Evolutionary conservation across 805 yeast genomes (phyloP).

Genomic region (Cyberlindnera amylophila): DNA sequence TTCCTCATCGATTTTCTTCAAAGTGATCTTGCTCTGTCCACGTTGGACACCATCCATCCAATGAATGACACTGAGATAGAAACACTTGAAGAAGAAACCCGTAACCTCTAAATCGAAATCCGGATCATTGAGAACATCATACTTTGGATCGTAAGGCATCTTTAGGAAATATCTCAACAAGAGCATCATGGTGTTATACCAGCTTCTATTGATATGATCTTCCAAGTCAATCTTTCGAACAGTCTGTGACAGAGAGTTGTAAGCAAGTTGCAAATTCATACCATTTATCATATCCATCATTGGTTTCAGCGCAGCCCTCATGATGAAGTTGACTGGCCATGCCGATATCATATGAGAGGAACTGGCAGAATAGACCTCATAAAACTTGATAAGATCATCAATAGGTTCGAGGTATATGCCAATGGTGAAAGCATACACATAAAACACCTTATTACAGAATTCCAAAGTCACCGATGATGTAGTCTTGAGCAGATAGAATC

Average conservation of each 20-base stretch:
- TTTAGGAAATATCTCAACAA: conserved; percentile 12
- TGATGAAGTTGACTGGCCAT: conserved; percentile 14
- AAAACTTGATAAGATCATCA: conserved; percentile 31
- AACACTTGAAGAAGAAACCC: conserved; percentile 14
- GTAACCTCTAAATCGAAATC: not conserved
- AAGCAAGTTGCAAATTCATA: conserved; percentile 10
- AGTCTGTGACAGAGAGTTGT: conserved; percentile 13
- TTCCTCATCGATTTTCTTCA: conserved; percentile 4
- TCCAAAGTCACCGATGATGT: conserved; percentile 31
- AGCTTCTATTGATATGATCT: conserved; percentile 7
- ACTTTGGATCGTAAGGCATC: conserved; percentile 20
- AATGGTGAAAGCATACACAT: conserved; percentile 37
- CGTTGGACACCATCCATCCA: not conserved
- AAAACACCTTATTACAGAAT: conserved; percentile 37
- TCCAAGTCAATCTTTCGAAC: conserved; percentile 16
- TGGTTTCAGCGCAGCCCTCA: conserved; percentile 17
- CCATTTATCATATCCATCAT: conserved; percentile 13
- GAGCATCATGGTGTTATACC: conserved; percentile 15
- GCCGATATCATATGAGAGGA: conserved; percentile 18
- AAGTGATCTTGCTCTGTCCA: not conserved
- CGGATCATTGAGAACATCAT: conserved; percentile 11
- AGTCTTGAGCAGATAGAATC: conserved; percentile 35
- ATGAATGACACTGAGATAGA: conserved; percentile 11
- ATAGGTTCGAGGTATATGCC: conserved; percentile 42
- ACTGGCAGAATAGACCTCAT: conserved; percentile 22